These are phyloP conservation scores for Hericium rajendrae DNA, from an alignment of 768 basidiomycete species.

Conservation along the genomic window DNA sequence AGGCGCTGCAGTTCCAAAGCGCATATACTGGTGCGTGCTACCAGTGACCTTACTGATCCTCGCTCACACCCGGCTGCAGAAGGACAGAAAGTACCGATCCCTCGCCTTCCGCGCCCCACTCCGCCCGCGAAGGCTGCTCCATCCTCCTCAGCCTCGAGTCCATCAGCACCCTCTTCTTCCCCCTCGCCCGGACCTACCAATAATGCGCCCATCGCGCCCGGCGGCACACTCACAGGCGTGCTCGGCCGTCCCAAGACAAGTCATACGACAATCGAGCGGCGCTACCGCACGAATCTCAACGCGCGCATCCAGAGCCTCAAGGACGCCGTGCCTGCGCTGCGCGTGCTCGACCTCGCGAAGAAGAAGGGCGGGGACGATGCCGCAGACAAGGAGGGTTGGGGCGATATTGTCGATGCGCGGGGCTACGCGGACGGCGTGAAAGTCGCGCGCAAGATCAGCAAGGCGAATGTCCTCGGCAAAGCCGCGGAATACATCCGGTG, in stretches of 20 bases:
- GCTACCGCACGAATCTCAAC: slow-evolving; percentile 84
- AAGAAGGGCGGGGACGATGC: slow-evolving; percentile 1
- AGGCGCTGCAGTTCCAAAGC: slow-evolving; percentile 21
- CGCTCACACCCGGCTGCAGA: slow-evolving; percentile 3
- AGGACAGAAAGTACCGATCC: slow-evolving; percentile 32
- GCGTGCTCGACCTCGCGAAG: slow-evolving; percentile 52
- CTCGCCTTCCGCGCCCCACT: slow-evolving; percentile 41
- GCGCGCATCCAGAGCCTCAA: slow-evolving; percentile 76
- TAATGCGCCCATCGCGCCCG: slow-evolving; percentile 15
- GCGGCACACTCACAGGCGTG: not conserved
- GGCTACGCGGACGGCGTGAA: slow-evolving; percentile 91
- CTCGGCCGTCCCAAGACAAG: slow-evolving; percentile 64
- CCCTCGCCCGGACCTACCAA: slow-evolving; percentile 8
- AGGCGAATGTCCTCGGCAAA: slow-evolving; percentile 84
- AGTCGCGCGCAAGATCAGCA: slow-evolving; percentile 84
- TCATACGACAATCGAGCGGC: slow-evolving; percentile 82
- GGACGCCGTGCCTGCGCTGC: slow-evolving; percentile 74
- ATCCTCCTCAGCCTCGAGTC: slow-evolving; percentile 35
- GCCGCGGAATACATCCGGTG: slow-evolving; percentile 82
- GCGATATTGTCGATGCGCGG: slow-evolving; percentile 66
- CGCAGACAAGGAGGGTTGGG: slow-evolving; percentile 1
- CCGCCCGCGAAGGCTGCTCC: slow-evolving; percentile 26
- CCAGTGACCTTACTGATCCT: not conserved
- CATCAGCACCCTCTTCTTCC: slow-evolving; percentile 18
- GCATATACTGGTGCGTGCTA: slow-evolving; percentile 14